A percentile compares a stretch with the other conserved stretches of the same genome.
phyloP scores from a whole-genome alignment of 352 stramenopile genomes.

The Phytopythium ostracodes region DNA sequence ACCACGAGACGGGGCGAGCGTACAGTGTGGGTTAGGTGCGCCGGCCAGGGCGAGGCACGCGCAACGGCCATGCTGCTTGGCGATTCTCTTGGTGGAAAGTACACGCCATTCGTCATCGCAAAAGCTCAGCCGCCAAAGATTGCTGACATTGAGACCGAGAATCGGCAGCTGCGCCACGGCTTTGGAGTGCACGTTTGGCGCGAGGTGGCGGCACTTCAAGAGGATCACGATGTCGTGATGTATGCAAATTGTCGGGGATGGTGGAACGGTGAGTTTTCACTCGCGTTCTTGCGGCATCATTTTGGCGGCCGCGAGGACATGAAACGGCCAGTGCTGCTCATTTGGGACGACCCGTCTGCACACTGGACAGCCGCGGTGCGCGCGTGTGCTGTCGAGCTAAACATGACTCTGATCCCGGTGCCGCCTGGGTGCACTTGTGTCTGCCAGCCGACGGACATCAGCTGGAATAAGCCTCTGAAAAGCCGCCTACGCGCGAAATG shows the following conservation, averaged over 20 bases:
- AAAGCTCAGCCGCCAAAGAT: background rate
- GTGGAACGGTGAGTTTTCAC: constrained; percentile 12
- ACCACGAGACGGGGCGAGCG: constrained; percentile 11
- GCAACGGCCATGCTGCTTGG: constrained; percentile 21
- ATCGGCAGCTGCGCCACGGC: background rate
- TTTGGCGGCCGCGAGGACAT: constrained; percentile 10
- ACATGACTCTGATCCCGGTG: constrained; percentile 12
- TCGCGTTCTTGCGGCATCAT: constrained; percentile 12
- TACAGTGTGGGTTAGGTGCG: constrained; percentile 19
- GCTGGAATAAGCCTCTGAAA: constrained; percentile 21
- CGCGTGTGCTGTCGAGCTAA: constrained; percentile 9
- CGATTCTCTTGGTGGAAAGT: constrained; percentile 15
- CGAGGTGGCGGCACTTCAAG: background rate
- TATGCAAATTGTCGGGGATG: constrained; percentile 13
- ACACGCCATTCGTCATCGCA: constrained; percentile 1
- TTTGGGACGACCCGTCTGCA: constrained; percentile 19
- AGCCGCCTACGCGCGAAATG: background rate
- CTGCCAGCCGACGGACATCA: constrained; percentile 17
- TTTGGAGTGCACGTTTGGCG: constrained; percentile 9
- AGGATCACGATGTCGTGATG: constrained; percentile 5
- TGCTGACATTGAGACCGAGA: background rate
- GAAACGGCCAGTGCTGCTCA: constrained; percentile 11
- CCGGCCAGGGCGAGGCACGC: constrained; percentile 11
- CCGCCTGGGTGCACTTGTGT: constrained; percentile 12
- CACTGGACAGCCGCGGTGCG: constrained; percentile 24